Evolutionary conservation across 345 rosid genomes (phyloP).

Genomic region (Reutealis trisperma): DNA sequence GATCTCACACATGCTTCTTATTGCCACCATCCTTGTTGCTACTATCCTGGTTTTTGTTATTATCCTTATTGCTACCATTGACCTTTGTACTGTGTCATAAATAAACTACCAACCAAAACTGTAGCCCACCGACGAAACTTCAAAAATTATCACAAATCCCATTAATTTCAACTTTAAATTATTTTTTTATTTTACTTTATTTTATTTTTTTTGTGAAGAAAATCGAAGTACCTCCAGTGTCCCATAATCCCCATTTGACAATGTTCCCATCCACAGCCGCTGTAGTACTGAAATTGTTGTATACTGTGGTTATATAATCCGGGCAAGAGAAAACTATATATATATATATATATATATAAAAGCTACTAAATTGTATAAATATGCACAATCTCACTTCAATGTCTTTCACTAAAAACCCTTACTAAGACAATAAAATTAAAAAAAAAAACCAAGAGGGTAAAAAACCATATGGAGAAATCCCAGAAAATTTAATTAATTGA

Average conservation of each 20-base stretch:
- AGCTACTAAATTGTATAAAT: not conserved
- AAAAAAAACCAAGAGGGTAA: not conserved
- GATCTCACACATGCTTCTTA: too few relatives aligned
- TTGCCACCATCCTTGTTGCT: too few relatives aligned
- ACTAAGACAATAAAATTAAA: not conserved
- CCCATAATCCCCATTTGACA: slow-evolving; percentile 98
- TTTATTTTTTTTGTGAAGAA: not conserved
- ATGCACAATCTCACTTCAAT: not conserved
- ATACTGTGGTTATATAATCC: slow-evolving; percentile 97
- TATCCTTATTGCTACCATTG: too few relatives aligned
- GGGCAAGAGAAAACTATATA: slow-evolving; percentile 34
- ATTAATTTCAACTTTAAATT: not conserved
- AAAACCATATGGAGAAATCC: slow-evolving; percentile 19
- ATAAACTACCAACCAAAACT: slow-evolving; percentile 11
- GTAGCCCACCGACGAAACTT: not conserved
- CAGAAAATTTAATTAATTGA: slow-evolving; percentile 1
- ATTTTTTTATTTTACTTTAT: too few relatives aligned
- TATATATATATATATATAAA: not conserved
- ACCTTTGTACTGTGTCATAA: too few relatives aligned
- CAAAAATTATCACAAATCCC: slow-evolving; percentile 2
- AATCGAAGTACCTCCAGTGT: slow-evolving; percentile 76
- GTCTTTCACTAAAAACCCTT: not conserved
- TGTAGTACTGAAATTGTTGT: slow-evolving; percentile 96
- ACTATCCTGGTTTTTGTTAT: too few relatives aligned
- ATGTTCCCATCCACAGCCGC: slow-evolving; percentile 89